Base-by-base conservation (phyloP, 768 basidiomycete genomes). In the Leccinum barrowsii region DNA sequence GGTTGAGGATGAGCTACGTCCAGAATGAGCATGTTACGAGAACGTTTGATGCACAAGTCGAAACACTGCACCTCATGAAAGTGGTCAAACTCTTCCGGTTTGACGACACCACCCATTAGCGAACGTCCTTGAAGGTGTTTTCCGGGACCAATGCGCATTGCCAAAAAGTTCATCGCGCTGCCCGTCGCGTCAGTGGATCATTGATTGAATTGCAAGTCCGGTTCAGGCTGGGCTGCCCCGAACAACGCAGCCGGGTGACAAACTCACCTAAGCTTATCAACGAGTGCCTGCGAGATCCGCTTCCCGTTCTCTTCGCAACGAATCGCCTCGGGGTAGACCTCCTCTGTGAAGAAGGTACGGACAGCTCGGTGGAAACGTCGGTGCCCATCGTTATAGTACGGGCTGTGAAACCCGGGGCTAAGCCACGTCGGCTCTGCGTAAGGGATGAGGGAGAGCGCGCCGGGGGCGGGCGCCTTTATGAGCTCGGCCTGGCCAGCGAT, bases 391-490 rank as follows among this genome's bases (percentile, higher is more conserved):
- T 79, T 85, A 74, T 89, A 92, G 71, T 93, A 96, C 0, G 92
- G 89, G 59, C 79, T 86, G 60, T 80, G 77, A 77, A 82, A 92
- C 0, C 86, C 88, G 2, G 75, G 66, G 37, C 75, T 76, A 40
- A 94, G 81, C 90, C 91, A 94, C 1, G 87, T 85, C 7, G 94
- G 87, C 66, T 96, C 93, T 2, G 85, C 91, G 65, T 94, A 95
- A 0, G 93, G 93, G 0, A 94, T 85, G 59, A 78, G 75, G 7
- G 89, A 92, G 40, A 87, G 68, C n/a, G 82, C 82, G 34, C 89
- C 92, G 0, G 83, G 77, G 0, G 74, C 76, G 5, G 78, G 78
- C 22, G 81, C 71, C 65, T 79, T 79, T 67, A 92, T 79, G 37
- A 73, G 62, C 54, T 84, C 80, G 51, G 80, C 74, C 68, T 89